These are phyloP conservation scores for Yamagishiella unicocca DNA, from an alignment of 139 green algal genomes.

Conservation along the genomic window DNA sequence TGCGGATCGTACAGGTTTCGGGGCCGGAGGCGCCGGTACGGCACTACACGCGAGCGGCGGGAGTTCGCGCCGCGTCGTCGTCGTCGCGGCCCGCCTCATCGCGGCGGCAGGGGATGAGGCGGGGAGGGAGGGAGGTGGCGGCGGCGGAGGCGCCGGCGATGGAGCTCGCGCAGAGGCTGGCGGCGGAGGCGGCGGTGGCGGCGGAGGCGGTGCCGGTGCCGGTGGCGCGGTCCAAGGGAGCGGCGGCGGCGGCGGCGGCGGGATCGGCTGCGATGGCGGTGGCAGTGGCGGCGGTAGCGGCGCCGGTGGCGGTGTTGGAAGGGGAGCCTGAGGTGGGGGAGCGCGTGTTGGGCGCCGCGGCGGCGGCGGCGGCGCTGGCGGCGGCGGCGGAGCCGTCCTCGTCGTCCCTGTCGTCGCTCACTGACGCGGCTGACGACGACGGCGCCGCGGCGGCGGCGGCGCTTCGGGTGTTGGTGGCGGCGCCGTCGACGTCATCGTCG, in stretches of 20 bases:
- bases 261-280: neutral
- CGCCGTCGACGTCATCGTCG: neutral
- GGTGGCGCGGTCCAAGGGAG: neutral
- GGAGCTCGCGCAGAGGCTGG: neutral
- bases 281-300: neutral
- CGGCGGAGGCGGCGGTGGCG: neutral
- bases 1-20: conserved; percentile 35
- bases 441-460: neutral
- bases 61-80: conserved; percentile 6
- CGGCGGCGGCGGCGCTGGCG: neutral
- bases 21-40: conserved; percentile 10
- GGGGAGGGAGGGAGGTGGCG: neutral
- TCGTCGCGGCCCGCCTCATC: neutral
- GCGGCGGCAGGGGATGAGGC: neutral
- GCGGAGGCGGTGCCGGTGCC: conserved; percentile 5
- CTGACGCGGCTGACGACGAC: neutral
- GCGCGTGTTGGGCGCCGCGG: too few relatives aligned
- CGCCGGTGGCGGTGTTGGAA: neutral
- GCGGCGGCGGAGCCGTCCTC: neutral
- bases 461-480: neutral
- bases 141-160: neutral
- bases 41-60: conserved; percentile 21
- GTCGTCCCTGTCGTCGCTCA: neutral
- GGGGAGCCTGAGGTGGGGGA: neutral
- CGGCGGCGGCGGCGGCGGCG: neutral